These are phyloP conservation scores for Chaetomium sp. DNA, from an alignment of 2,329 filamentous ascomycete species.

Conservation along the genomic window DNA sequence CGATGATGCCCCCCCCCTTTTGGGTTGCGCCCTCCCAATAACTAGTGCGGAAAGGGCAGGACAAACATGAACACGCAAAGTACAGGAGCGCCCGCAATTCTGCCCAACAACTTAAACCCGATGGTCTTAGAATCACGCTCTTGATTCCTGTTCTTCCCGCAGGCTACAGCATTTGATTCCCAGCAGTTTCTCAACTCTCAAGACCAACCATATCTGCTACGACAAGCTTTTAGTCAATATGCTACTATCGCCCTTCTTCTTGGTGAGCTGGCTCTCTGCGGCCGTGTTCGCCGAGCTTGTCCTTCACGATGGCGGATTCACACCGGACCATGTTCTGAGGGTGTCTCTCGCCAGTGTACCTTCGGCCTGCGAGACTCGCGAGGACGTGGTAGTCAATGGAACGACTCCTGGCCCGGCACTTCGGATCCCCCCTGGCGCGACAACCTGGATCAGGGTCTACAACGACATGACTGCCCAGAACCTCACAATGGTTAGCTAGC, in stretches of 20 bases:
- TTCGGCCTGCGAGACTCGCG: conserved; percentile 37
- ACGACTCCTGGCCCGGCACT: conserved; percentile 46
- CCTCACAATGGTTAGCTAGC: conserved; percentile 45
- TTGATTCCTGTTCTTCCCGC: background rate
- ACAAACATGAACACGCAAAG: no score
- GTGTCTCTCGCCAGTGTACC: conserved; percentile 37
- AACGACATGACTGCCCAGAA: conserved; percentile 49
- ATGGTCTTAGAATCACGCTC: no score
- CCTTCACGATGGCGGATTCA: conserved; percentile 27
- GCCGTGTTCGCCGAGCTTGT: background rate
- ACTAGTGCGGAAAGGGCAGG: no score
- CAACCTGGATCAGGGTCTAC: conserved; percentile 52
- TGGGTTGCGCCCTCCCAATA: no score
- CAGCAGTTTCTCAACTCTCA: background rate
- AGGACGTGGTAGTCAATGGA: conserved; percentile 44
- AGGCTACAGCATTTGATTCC: background rate
- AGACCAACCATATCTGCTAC: background rate
- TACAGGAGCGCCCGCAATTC: no score
- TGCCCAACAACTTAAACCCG: no score
- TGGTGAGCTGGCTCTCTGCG: conserved; percentile 5
- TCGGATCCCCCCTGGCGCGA: conserved; percentile 38
- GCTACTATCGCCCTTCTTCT: conserved; percentile 2
- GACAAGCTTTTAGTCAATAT: conserved; percentile 1
- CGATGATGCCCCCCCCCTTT: no score
- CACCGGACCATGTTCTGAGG: conserved; percentile 41